Evolutionary conservation across 2,329 filamentous ascomycete species (phyloP).

Genomic region (Trichophyton equinum): DNA sequence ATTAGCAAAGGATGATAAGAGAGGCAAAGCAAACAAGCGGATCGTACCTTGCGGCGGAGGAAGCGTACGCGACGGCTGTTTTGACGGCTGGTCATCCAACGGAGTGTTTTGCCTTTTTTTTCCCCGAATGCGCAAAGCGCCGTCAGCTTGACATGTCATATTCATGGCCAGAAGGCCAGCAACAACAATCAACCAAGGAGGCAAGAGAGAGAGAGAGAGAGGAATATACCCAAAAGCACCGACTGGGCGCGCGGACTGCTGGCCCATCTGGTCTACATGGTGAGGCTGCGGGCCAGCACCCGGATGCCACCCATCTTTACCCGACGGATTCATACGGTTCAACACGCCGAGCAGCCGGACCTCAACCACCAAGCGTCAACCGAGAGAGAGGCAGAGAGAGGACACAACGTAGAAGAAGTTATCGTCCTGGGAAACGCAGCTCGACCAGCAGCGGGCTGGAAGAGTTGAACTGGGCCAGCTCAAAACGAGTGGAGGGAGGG

Average conservation of each 20-base stretch:
- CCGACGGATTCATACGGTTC: slow-evolving; percentile 28
- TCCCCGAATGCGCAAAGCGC: background rate
- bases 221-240: slow-evolving; percentile 33
- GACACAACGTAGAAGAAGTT: background rate
- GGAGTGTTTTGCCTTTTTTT: slow-evolving; percentile 26
- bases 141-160: background rate
- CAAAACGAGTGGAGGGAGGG: background rate
- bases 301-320: slow-evolving; percentile 33
- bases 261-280: slow-evolving; percentile 32
- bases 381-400: too few species aligned
- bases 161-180: background rate
- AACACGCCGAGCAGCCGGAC: background rate
- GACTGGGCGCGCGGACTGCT: slow-evolving; percentile 29
- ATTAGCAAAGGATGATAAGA: background rate
- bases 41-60: slow-evolving; percentile 30
- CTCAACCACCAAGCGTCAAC: background rate
- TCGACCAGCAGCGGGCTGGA: background rate
- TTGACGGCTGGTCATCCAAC: slow-evolving; percentile 22
- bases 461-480: background rate
- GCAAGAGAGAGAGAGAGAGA: background rate
- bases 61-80: slow-evolving; percentile 24
- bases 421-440: background rate
- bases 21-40: too few species aligned
- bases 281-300: slow-evolving; percentile 29
- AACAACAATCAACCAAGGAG: background rate